Base-by-base conservation (phyloP, 2,329 filamentous ascomycete species). In the Ascochyta rabiei region DNA sequence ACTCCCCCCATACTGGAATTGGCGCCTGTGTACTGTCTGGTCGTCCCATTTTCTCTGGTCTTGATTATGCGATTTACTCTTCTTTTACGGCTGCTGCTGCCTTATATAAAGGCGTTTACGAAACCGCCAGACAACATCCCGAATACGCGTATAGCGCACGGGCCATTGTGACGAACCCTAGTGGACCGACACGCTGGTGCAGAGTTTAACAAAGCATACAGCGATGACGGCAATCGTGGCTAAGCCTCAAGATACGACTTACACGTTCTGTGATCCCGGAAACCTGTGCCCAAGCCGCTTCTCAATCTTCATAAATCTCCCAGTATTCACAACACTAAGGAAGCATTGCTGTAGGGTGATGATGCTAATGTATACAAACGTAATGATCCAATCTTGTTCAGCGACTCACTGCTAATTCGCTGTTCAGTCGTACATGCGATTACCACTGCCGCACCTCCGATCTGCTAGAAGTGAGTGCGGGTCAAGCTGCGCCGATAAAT, bases 111-210 rank as follows among this genome's bases (percentile, higher is more conserved):
- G 26, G 12, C 10, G 9, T 54, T 28, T 12, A 39, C 23, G 30
- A 28, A 53, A 15, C 28, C 41, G 13, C 24, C 37, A 21, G 48
- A 34, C 7, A 46, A n/a, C 19, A 40, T 24, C 16, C 48, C 33
- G 48, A 33, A 46, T 53, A 53, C 50, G 50, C 50, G 50, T 53
- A 53, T 53, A 34, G n/a, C n/a, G 50, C 50, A 53, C 50, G 31
- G 31, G 2, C 50, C 38, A 41, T n/a, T 2, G 16, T 33, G 23
- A 48, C 13, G 19, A 21, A 18, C 13, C n/a, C 7, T 3, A 34
- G 15, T 15, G n/a, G 28, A 38, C 28, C 48, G 34, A 51, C 33
- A 50, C 26, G 33, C 48, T 38, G 23, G 26, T 19, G 28, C 9
- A 35, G 18, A 23, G 6, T 16, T 31, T 16, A 40, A 18, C 26